Evolutionary conservation across 495 filamentous ascomycete species (phyloP), one percentile per base, ranked within the genome.

Genomic region (Apodospora peruviana): DNA sequence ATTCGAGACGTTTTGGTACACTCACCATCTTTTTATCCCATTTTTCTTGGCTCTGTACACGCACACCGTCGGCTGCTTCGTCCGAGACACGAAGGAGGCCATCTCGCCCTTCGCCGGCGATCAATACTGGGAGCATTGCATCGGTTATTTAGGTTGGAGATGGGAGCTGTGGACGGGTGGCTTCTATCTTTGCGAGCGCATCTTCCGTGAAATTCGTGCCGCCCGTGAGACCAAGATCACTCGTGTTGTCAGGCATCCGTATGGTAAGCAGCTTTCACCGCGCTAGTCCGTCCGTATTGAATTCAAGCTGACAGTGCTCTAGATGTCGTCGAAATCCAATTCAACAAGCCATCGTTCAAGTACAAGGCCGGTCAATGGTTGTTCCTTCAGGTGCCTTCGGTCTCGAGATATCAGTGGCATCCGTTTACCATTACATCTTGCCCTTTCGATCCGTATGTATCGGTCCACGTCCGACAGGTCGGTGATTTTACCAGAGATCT

Each of bases 391-490:
- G 82, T 95, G 9, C 93, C 93, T 2, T 81, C 86, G 4, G 83
- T 99, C 35, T 94, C 88, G 45, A 78, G 72, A 48, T 82, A 85
- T 53, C 91, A 99, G 72, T 99, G 93, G 93, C 93, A 99, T 69
- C 93, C 93, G 14, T 99, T 97, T 66, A 99, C 93, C 64, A 99
- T 99, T 71, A 99, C 93, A 10, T 97, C 94, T 43, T 97, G 94
- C 68, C 93, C 94, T 20, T 90, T 87, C 59, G 93, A 99, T 56
- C 84, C 86, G 2, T 96, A 98, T 67, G 79, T 97, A 60, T 93
- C 87, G 44, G 78, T 98, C 19, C 93, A 98, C 63, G 83, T 98
- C 50, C 87, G 91, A 40, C 93, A 97, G 75, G 90, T 97, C 9
- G 93, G 93, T 47, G 93, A 98, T 66, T 98, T 93, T 67, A 98